Percentiles rank a stretch among this genome's conserved stretches.
Conservation (phyloP, 1,284 basidiomycete species). For the Vanrija sp. region DNA sequence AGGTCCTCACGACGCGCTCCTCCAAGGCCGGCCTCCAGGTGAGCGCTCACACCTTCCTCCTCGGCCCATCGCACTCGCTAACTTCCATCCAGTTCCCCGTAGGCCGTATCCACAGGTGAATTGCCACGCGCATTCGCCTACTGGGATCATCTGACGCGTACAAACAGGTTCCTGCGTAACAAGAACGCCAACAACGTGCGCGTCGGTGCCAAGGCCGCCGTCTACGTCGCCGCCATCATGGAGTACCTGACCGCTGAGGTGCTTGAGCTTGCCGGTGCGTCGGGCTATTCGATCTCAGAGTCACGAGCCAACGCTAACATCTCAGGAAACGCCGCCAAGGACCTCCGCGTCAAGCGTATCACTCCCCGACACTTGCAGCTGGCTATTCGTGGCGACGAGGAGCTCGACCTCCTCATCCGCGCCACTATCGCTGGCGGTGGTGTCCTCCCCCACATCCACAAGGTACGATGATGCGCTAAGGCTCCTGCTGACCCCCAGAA, state of each 20-base stretch:
- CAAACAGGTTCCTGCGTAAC: slow-evolving; percentile 77
- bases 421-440: slow-evolving; percentile 70
- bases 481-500: slow-evolving; percentile 20
- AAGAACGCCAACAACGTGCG: slow-evolving; percentile 84
- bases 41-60: slow-evolving; percentile 30
- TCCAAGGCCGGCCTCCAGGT: slow-evolving; percentile 82
- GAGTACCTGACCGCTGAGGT: slow-evolving; percentile 52
- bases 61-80: not conserved
- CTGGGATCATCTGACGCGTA: not conserved
- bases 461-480: slow-evolving; percentile 49
- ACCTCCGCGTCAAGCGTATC: slow-evolving; percentile 92
- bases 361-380: slow-evolving; percentile 69
- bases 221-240: slow-evolving; percentile 50
- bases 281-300: no score
- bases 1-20: slow-evolving; percentile 64
- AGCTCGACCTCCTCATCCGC: slow-evolving; percentile 53
- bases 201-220: slow-evolving; percentile 50
- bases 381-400: slow-evolving; percentile 89
- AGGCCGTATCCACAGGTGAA: slow-evolving; percentile 45
- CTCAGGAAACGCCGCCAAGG: slow-evolving; percentile 91
- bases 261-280: slow-evolving; percentile 51
- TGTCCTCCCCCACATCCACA: slow-evolving; percentile 95
- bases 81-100: slow-evolving; percentile 37
- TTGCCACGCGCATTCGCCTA: not conserved
- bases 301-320: not conserved